Base-by-base conservation (phyloP, 768 basidiomycete species). In the Gelatoporia subvermispora region DNA sequence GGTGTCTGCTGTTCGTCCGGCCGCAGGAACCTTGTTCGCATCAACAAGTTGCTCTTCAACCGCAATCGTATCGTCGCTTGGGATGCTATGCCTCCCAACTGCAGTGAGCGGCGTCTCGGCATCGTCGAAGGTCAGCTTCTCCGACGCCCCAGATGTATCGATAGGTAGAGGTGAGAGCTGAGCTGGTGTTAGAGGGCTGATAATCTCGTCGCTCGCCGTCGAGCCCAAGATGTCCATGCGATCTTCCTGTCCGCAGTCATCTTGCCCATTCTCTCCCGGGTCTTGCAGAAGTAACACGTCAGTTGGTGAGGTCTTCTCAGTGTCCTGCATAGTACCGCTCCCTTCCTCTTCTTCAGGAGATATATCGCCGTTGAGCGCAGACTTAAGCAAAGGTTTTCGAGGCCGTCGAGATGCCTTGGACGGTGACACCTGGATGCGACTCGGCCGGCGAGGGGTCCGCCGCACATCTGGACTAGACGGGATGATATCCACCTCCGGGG, bases 51-150 rank as follows among this genome's bases (percentile, higher is more conserved):
- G 43, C n/a, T 60, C 61, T 34, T 74, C 70, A 15, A 66, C 71
- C 40, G 71, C 70, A 36, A 81, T 68, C 8, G 77, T 82, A 45
- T 77, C 78, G 51, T 84, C 84, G 57, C 76, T 81, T 24, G 77
- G 76, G 49, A 72, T 68, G 53, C 81, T 82, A 57, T 76, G 77
- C 50, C 70, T 69, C 42, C 76, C 72, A 48, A 67, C 55, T 18
- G 60, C 71, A 24, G 71, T 79, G 39, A 74, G 61, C 1, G 79
- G 77, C 24, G 79, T 81, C 24, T 69, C 76, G 46, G 66, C 53
- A 49, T 79, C 79, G 59, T 82, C 81, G n/a, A 72, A 72, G 59
- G 77, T 77, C 37, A 73, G 67, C 42, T 68, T 71, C 18, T 65
- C 62, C 17, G 48, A 17, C 3, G 35, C n/a, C 20, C 43, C 35